Base-by-base conservation (phyloP, 371 early-diverging fungal genomes). In the Synchytrium microbalum region DNA sequence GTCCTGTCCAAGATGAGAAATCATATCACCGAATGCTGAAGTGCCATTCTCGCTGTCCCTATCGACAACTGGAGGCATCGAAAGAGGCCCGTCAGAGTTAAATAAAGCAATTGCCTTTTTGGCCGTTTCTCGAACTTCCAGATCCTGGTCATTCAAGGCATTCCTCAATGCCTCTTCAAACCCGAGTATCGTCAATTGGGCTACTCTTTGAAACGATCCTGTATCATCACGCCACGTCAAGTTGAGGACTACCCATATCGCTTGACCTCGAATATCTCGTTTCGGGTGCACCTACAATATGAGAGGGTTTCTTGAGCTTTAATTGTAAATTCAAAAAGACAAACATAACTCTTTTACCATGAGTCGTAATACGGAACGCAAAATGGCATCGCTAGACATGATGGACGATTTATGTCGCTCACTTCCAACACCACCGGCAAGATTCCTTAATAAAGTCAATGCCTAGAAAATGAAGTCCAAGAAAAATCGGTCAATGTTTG, bases 171-270 rank as follows among this genome's bases (percentile, higher is more conserved):
- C 46, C 19, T 38, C 46, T 5, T 38, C 46, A 38, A 38, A 38
- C 5, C 46, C 46, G 10, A 38, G 19, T 19, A 38, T 38, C 10
- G 46, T 19, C 19, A 38, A 38, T 38, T 38, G 46, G 10, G 46
- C 46, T 38, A 38, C 46, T 38, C 46, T 5, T 38, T 38, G 46
- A 10, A 38, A 5, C 19, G 46, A 38, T 38, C 64, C 69, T 53
- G 70, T 56, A 29, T 89, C 89, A 14, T 91, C 89, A 0, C 75
- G 68, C 87, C 90, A 91, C 2, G 89, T 89, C 70, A 91, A 77
- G 69, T 93, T 93, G 56, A 91, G 88, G 28, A 91, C 74, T 67
- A 84, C 84, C 92, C 92, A 93, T 14, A 83, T 73, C 24, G 90
- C 80, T 1, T 86, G 89, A 0, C 85, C 77, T n/a, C 90, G 86